Evolutionary conservation across 306 rosid genomes (phyloP), one percentile per base, ranked within the genome.

Genomic region (Trifolium subterraneum): DNA sequence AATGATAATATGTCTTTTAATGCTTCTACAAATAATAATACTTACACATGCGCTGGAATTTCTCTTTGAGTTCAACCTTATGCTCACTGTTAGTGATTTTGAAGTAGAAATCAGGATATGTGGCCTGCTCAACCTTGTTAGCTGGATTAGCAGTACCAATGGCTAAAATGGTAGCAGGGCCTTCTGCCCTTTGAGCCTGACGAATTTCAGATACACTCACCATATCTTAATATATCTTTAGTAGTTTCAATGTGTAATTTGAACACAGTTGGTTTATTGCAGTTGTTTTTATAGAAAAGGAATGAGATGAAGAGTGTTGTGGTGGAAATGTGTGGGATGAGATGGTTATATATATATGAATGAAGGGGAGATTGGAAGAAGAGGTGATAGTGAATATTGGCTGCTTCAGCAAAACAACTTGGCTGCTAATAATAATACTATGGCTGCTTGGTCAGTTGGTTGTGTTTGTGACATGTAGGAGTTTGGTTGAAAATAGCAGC

Each of bases 131-230:
- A 7, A 35, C 39, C 0, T 0, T 1, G 10, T 73, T 73, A 0
- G 77, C 6, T 11, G 77, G 77, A 18, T 84, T 87, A 0, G 91
- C 84, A 16, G 91, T 87, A 20, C 91, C 91, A 47, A 87, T 87
- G 22, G 91, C 91, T 56, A 87, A 6, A 27, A 87, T 72, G 1
- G 84, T 82, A 36, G 87, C 91, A 2, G 91, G 88, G 1, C 91
- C 91, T 75, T 87, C 87, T 0, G 91, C 91, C 35, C 87, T 54
- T 18, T 87, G 91, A 70, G 87, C 87, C 69, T 78, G 80, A 35
- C 88, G 87, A 4, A 84, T 84, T 72, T 87, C 88, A 51, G 84
- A 78, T 0, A 87, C 91, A 27, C 84, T 85, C 71, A 84, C 87
- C 92, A 85, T 22, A 22, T 85, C 39, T 83, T 77, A 10, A 5